These are phyloP conservation scores for Phlegmacium glaucopus DNA, from an alignment of 768 basidiomycete genomes.

Conservation along the genomic window DNA sequence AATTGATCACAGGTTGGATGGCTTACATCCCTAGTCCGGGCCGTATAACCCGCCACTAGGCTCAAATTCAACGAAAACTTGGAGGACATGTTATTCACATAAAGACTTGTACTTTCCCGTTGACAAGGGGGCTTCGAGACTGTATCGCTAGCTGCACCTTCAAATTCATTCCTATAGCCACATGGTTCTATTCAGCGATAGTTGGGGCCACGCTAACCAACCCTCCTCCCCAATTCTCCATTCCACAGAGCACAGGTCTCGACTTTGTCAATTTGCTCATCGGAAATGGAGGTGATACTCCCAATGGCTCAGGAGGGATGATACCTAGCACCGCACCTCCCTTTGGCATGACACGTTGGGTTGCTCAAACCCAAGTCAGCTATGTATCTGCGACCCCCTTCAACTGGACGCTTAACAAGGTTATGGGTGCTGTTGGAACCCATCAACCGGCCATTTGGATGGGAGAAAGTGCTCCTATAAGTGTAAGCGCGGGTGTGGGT, in stretches of 20 bases:
- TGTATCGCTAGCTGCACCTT: too few relatives aligned
- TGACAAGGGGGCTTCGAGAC: too few relatives aligned
- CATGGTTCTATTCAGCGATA: too few relatives aligned
- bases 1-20: too few relatives aligned
- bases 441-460: slow-evolving; percentile 90
- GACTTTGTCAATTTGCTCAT: slow-evolving; percentile 41
- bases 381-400: slow-evolving; percentile 73
- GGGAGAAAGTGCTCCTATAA: slow-evolving; percentile 70
- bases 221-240: slow-evolving; percentile 11
- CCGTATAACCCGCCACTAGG: too few relatives aligned
- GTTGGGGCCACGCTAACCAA: slow-evolving; percentile 7
- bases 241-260: slow-evolving; percentile 10
- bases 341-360: slow-evolving; percentile 86
- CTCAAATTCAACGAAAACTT: too few relatives aligned
- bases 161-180: too few relatives aligned
- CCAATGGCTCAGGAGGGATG: slow-evolving; percentile 74
- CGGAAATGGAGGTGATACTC: slow-evolving; percentile 69
- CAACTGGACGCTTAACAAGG: slow-evolving; percentile 49
- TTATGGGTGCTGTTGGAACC: slow-evolving; percentile 78
- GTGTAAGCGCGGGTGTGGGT: slow-evolving; percentile 54
- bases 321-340: slow-evolving; percentile 75
- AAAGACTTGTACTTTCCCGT: too few relatives aligned
- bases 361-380: slow-evolving; percentile 74
- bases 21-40: too few relatives aligned
- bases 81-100: too few relatives aligned